Base-by-base conservation (phyloP, 768 basidiomycete species). In the Termitomyces sp. region DNA sequence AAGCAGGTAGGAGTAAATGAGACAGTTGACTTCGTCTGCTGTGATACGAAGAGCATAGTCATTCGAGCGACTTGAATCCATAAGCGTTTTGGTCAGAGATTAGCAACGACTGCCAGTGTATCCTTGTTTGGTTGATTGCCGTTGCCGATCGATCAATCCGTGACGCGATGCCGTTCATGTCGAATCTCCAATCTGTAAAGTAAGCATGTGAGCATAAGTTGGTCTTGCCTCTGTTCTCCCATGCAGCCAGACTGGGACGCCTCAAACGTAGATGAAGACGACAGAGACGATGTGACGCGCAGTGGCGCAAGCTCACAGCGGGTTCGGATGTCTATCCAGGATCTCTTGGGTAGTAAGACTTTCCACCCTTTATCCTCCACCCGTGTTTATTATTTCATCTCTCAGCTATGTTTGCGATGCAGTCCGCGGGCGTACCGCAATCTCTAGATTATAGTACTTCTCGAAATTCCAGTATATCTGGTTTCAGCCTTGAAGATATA, bases 1-100 rank as follows among this genome's bases (percentile, higher is more conserved):
- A 61, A 85, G 77, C 61, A 94, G 83, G 66, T 92, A 94, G 1
- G 91, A 80, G 69, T 93, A 85, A 47, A 94, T 86, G 60, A 93
- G 81, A 64, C 86, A 89, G 67, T 94, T 94, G 58, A 94, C 78
- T 67, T 93, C 89, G 62, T 92, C 90, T 38, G 90, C 86, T 41
- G 85, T 82, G 60, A 91, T 86, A 33, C 78, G 77, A 48, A 87
- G 78, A 50, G 79, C 78, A 40, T 61, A 43, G 19, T 57, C 56
- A 52, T 53, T 61, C 45, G 50, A 6, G 37, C 54, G 46, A 44
- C 46, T 50, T 55, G 51, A 50, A 40, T 52, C 43, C 51, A 54
- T 56, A 33, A 15, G 43, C 48, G 15, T 40, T 33, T 28, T 45
- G 38, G 45, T 28, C 10, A 41, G 31, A n/a, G n/a, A 33, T 33